Evolutionary conservation across 2,329 filamentous ascomycete genomes (phyloP).

Genomic region (Fusarium multiceps): DNA sequence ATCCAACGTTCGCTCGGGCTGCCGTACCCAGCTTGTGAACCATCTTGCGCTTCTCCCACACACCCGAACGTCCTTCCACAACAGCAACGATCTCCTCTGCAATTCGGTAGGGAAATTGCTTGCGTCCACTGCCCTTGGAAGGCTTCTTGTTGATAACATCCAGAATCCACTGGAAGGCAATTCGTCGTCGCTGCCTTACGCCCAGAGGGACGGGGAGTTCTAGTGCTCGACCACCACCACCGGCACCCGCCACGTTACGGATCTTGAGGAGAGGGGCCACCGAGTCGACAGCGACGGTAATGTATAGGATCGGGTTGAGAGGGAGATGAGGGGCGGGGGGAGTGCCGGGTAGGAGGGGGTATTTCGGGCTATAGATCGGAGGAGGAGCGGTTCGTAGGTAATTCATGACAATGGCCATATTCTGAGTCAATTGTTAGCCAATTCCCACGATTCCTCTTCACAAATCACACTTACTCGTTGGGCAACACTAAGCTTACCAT

Average conservation of each 20-base stretch:
- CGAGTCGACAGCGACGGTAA: slow-evolving; percentile 90
- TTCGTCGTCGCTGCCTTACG: slow-evolving; percentile 78
- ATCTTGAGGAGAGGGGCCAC: slow-evolving; percentile 90
- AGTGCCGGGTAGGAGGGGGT: slow-evolving; percentile 71
- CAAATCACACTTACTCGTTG: slow-evolving; percentile 73
- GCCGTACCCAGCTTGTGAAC: slow-evolving; percentile 86
- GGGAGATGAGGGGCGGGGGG: slow-evolving; percentile 72
- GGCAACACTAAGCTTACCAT: slow-evolving; percentile 91
- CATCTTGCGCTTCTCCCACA: slow-evolving; percentile 84
- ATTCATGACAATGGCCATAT: slow-evolving; percentile 86
- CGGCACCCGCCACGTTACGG: slow-evolving; percentile 77
- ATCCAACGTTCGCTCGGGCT: slow-evolving; percentile 76
- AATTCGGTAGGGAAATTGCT: slow-evolving; percentile 79
- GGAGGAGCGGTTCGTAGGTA: slow-evolving; percentile 85
- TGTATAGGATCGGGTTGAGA: slow-evolving; percentile 88
- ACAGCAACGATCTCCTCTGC: slow-evolving; percentile 89
- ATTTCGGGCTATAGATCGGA: slow-evolving; percentile 77
- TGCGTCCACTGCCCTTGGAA: slow-evolving; percentile 75
- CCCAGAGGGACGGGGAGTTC: slow-evolving; percentile 84
- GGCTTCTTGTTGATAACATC: slow-evolving; percentile 83
- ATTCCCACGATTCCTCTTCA: not conserved
- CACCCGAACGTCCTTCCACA: slow-evolving; percentile 82
- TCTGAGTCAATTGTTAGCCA: slow-evolving; percentile 60
- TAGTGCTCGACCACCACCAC: slow-evolving; percentile 86
- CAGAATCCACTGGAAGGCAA: slow-evolving; percentile 89